phyloP scores from a whole-genome alignment of 345 rosid species.

The Brassica cretica region DNA sequence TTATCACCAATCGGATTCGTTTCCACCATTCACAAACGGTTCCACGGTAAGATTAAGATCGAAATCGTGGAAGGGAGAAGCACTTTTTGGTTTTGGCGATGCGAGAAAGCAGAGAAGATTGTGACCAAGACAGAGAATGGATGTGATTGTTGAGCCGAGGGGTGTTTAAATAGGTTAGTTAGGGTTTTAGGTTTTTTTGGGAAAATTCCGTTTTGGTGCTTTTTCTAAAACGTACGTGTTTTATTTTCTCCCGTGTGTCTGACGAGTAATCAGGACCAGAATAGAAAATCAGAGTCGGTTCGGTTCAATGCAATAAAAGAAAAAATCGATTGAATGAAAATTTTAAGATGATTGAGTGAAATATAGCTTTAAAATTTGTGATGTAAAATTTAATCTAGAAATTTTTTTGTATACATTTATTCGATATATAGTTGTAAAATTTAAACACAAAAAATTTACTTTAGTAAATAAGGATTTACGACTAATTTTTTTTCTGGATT shows the following conservation, averaged over 20 bases:
- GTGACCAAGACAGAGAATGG: not conserved
- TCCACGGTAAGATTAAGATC: not conserved
- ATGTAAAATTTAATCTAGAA: too few species aligned
- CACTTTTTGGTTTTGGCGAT: not conserved
- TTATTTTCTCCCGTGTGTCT: not conserved
- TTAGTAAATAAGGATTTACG: too few species aligned
- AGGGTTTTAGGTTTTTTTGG: constrained; percentile 14
- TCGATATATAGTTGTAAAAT: too few species aligned
- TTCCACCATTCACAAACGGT: constrained; percentile 95
- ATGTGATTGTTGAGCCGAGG: constrained; percentile 23
- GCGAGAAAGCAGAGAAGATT: not conserved
- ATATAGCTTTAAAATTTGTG: too few species aligned
- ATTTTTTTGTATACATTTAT: too few species aligned
- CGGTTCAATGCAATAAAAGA: not conserved
- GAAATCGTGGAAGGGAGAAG: not conserved
- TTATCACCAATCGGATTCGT: constrained; percentile 47
- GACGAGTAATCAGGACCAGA: not conserved
- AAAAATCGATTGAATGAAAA: too few species aligned
- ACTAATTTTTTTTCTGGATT: too few species aligned
- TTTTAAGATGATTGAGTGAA: too few species aligned
- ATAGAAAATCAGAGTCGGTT: not conserved
- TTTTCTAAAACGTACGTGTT: constrained; percentile 22
- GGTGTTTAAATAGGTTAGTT: not conserved
- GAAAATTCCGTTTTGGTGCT: constrained; percentile 5
- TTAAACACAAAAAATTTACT: too few species aligned